phyloP scores from a whole-genome alignment of 495 filamentous ascomycete genomes.

The Trichoderma parareesei region DNA sequence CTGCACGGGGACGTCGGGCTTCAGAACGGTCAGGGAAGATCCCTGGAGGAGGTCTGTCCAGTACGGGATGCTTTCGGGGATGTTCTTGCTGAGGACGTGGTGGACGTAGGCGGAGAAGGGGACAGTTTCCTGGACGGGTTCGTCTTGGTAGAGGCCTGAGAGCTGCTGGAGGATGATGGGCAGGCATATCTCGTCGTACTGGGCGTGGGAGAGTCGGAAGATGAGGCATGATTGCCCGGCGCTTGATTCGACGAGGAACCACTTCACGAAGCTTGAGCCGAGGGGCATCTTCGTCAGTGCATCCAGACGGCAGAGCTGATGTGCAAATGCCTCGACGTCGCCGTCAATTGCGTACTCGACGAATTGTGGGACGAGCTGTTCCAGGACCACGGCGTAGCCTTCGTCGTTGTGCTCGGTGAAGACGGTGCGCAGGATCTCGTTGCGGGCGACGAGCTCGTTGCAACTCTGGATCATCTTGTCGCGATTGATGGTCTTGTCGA shows the following conservation, averaged over 20 bases:
- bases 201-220: slow-evolving; percentile 63
- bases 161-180: slow-evolving; percentile 48
- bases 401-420: slow-evolving; percentile 50
- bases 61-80: slow-evolving; percentile 37
- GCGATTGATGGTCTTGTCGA: slow-evolving; percentile 23
- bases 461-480: slow-evolving; percentile 25
- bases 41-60: slow-evolving; percentile 48
- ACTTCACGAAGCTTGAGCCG: slow-evolving; percentile 57
- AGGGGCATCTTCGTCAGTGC: slow-evolving; percentile 43
- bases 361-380: slow-evolving; percentile 44
- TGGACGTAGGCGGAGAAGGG: slow-evolving; percentile 54
- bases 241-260: slow-evolving; percentile 48
- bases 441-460: slow-evolving; percentile 41
- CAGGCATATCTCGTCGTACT: slow-evolving; percentile 67
- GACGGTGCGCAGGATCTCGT: slow-evolving; percentile 63
- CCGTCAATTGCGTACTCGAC: slow-evolving; percentile 46
- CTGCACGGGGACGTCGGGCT: slow-evolving; percentile 21
- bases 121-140: slow-evolving; percentile 29
- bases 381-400: slow-evolving; percentile 56
- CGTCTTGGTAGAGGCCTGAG: slow-evolving; percentile 26
- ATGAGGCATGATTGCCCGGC: slow-evolving; percentile 47
- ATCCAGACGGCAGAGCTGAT: slow-evolving; percentile 41
- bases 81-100: slow-evolving; percentile 28
- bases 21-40: slow-evolving; percentile 42
- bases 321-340: slow-evolving; percentile 43